phyloP scores from a whole-genome alignment of 1,284 basidiomycete genomes.

The Melampsora occidentalis region DNA sequence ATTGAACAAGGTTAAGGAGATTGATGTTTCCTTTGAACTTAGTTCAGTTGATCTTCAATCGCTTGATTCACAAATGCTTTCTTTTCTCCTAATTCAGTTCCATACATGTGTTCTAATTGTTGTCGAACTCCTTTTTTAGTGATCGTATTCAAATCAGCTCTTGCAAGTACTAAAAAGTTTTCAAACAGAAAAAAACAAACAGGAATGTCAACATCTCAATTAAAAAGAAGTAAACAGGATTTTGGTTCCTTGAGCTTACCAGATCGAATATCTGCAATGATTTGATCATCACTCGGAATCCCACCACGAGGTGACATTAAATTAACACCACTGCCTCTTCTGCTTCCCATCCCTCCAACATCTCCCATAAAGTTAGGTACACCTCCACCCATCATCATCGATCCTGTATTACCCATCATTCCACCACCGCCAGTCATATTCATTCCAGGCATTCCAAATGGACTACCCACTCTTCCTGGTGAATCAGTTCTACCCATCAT shows the following conservation, averaged over 20 bases:
- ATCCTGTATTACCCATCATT: constrained; percentile 16
- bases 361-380: constrained; percentile 39
- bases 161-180: constrained; percentile 63
- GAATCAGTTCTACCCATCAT: constrained; percentile 39
- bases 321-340: constrained; percentile 42
- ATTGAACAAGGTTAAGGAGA: too few species aligned
- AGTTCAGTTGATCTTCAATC: constrained; percentile 45
- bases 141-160: constrained; percentile 77
- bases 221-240: constrained; percentile 1
- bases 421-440: neutral
- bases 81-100: constrained; percentile 45
- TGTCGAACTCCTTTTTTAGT: constrained; percentile 84
- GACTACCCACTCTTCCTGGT: constrained; percentile 8
- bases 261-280: constrained; percentile 47
- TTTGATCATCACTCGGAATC: constrained; percentile 45
- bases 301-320: constrained; percentile 20
- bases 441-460: constrained; percentile 16
- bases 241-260: constrained; percentile 25
- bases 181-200: constrained; percentile 56
- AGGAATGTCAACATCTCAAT: constrained; percentile 12
- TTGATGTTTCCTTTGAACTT: neutral
- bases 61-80: constrained; percentile 48
- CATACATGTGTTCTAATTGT: constrained; percentile 58
- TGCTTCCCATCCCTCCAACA: constrained; percentile 7
- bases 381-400: constrained; percentile 21